Percentiles rank a stretch among this genome's conserved stretches.
phyloP scores from a whole-genome alignment of 2,329 filamentous ascomycete species.

The Sporothrix brunneoviolacea region DNA sequence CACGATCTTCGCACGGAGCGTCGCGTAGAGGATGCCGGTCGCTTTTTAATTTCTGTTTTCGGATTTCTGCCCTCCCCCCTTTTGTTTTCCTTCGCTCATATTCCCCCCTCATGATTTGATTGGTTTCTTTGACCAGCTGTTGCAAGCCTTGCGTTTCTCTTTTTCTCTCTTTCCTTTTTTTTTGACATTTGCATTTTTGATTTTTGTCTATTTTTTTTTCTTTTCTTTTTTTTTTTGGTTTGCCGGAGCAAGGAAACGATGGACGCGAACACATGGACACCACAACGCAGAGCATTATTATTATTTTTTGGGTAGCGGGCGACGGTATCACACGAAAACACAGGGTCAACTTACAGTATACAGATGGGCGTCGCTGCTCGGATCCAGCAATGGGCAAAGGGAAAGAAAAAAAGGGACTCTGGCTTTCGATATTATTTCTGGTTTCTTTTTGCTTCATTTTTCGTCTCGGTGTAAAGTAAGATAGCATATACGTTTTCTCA shows the following conservation, averaged over 20 bases:
- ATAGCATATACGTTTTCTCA: no score
- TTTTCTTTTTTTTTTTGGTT: neutral
- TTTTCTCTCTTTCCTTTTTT: neutral
- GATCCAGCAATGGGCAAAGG: slow-evolving; percentile 4
- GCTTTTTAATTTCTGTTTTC: neutral
- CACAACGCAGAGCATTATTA: neutral
- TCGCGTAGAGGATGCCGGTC: no score
- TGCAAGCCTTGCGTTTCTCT: neutral
- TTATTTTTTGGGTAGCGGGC: neutral
- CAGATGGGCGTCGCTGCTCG: slow-evolving; percentile 1
- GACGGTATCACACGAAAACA: neutral
- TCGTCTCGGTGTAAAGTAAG: no score
- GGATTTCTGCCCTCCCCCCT: neutral
- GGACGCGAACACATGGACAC: neutral
- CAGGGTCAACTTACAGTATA: neutral
- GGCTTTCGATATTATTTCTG: neutral
- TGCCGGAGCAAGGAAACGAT: slow-evolving; percentile 5
- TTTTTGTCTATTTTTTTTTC: neutral
- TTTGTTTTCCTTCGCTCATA: neutral
- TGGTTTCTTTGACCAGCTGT: neutral
- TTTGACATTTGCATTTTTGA: neutral
- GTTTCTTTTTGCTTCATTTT: neutral
- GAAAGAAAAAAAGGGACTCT: neutral
- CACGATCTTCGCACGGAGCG: no score
- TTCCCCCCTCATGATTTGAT: neutral